These are phyloP conservation scores for Suillus subalutaceus DNA, from an alignment of 768 basidiomycete species.

Conservation along the genomic window DNA sequence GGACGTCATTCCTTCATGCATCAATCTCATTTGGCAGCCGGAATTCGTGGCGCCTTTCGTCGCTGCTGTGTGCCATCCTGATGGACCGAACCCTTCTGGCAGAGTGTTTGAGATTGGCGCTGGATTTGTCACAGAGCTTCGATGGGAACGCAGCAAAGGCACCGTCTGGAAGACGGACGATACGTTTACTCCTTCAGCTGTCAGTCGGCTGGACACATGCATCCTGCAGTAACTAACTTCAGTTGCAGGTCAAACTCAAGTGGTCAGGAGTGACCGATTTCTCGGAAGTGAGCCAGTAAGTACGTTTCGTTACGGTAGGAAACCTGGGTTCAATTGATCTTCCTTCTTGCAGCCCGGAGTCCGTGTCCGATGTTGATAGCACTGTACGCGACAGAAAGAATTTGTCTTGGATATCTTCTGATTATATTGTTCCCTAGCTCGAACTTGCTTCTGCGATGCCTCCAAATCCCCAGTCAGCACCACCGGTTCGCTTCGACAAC, in stretches of 20 bases:
- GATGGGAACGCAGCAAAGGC: conserved; percentile 92
- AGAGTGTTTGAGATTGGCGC: conserved; percentile 92
- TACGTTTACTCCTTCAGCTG: conserved; percentile 93
- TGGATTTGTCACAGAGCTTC: conserved; percentile 87
- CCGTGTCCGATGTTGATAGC: conserved; percentile 63
- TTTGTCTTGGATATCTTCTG: neutral
- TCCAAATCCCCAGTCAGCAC: conserved; percentile 67
- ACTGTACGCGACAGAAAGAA: conserved; percentile 39
- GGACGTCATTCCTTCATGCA: neutral
- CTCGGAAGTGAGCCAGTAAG: conserved; percentile 67
- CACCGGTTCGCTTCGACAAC: conserved; percentile 79
- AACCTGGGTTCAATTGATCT: conserved; percentile 2
- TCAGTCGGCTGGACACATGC: conserved; percentile 33
- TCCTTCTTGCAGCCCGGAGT: conserved; percentile 56
- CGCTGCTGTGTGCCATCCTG: conserved; percentile 81
- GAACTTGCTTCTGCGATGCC: conserved; percentile 64
- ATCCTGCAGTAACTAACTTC: neutral
- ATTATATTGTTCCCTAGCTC: conserved; percentile 45
- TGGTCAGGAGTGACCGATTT: conserved; percentile 88
- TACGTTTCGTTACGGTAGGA: conserved; percentile 7
- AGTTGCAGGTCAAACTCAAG: conserved; percentile 70
- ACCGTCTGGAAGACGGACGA: conserved; percentile 87
- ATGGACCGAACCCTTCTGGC: conserved; percentile 78
- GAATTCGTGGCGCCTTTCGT: conserved; percentile 94
- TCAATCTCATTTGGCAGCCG: conserved; percentile 46